Evolutionary conservation across 331 rosid genomes (phyloP).

Genomic region (Quercus phellos): DNA sequence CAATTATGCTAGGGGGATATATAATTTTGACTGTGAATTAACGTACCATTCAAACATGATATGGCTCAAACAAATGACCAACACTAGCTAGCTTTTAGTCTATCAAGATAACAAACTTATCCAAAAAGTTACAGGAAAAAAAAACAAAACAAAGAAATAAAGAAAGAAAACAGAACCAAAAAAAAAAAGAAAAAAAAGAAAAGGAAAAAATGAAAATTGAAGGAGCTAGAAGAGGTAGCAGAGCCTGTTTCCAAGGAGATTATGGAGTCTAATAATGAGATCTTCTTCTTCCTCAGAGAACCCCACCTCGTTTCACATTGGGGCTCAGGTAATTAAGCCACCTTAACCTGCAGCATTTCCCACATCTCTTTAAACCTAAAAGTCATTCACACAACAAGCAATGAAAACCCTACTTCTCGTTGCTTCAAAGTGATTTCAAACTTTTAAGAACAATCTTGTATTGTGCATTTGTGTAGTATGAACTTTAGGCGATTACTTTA

Average conservation of each 20-base stretch:
- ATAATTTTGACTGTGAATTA: too few relatives aligned
- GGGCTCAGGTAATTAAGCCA: constrained; percentile 38
- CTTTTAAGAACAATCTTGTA: too few relatives aligned
- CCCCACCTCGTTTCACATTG: constrained; percentile 16
- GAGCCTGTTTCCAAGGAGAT: constrained; percentile 36
- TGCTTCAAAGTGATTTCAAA: too few relatives aligned
- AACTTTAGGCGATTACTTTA: too few relatives aligned
- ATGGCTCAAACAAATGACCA: too few relatives aligned
- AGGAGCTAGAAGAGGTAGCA: not conserved
- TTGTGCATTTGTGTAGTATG: too few relatives aligned
- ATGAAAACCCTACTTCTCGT: not conserved
- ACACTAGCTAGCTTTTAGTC: too few relatives aligned
- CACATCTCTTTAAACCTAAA: constrained; percentile 19
- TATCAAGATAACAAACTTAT: not conserved
- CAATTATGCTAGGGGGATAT: not conserved
- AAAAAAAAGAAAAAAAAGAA: too few relatives aligned
- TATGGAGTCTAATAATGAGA: constrained; percentile 25
- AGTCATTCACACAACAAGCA: not conserved
- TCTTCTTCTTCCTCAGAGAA: constrained; percentile 34
- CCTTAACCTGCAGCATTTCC: constrained; percentile 35
- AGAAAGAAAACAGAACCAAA: not conserved
- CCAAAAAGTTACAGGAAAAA: not conserved
- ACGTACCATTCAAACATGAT: too few relatives aligned
- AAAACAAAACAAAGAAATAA: not conserved
- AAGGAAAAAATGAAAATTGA: not conserved